A percentile compares a stretch with the other conserved stretches of the same genome.
phyloP scores from a whole-genome alignment of 1,284 basidiomycete species.

The Bondarzewia mesenterica region DNA sequence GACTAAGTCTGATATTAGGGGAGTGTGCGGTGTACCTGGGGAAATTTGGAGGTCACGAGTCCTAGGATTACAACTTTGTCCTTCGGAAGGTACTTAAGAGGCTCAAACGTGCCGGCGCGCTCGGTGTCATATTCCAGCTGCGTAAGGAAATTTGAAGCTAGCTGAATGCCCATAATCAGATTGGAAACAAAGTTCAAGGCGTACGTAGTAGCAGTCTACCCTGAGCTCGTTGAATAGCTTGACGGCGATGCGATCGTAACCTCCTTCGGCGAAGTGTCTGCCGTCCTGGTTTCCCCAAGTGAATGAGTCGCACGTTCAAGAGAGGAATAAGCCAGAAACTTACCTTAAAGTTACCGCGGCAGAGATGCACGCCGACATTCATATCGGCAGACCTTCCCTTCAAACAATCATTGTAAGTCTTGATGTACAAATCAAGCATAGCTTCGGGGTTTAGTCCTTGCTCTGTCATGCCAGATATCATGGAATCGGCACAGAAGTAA shows the following conservation, averaged over 20 bases:
- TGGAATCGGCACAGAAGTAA: conserved; percentile 56
- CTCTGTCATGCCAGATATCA: conserved; percentile 55
- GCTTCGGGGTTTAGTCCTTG: conserved; percentile 53
- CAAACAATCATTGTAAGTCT: conserved; percentile 62
- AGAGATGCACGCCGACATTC: conserved; percentile 66
- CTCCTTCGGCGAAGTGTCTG: conserved; percentile 63
- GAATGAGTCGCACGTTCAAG: neutral
- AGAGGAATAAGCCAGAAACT: neutral
- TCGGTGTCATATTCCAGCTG: conserved; percentile 75
- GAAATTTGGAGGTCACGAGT: conserved; percentile 65
- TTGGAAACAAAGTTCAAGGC: conserved; percentile 14
- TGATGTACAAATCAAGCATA: conserved; percentile 62
- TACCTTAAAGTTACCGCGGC: conserved; percentile 72
- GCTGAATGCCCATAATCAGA: neutral
- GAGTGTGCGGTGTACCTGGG: conserved; percentile 30
- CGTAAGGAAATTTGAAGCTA: neutral
- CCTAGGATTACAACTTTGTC: conserved; percentile 69
- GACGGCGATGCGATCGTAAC: conserved; percentile 66
- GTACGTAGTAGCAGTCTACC: conserved; percentile 68
- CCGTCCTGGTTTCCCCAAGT: conserved; percentile 32
- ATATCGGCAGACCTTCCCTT: conserved; percentile 54
- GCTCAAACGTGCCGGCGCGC: conserved; percentile 64
- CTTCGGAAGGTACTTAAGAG: conserved; percentile 55
- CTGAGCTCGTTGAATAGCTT: conserved; percentile 69
- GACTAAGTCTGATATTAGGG: conserved; percentile 1